These are phyloP conservation scores for Drechslerella dactyloides DNA, from an alignment of 2,329 filamentous ascomycete species.

Conservation along the genomic window DNA sequence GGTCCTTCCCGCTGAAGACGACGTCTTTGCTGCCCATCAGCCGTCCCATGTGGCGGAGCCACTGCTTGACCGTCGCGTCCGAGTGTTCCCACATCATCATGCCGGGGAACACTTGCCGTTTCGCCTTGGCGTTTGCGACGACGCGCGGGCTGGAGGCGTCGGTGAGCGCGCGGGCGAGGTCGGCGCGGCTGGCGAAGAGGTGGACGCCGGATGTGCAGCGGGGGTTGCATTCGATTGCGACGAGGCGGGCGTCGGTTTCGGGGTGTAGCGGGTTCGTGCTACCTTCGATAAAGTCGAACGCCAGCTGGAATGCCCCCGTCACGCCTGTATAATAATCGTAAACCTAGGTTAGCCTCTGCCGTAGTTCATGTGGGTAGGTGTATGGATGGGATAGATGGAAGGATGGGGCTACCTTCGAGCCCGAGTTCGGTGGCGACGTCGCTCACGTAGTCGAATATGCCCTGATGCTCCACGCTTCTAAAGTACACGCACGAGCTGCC, in stretches of 20 bases:
- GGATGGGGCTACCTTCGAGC: slow-evolving; percentile 15
- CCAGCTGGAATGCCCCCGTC: slow-evolving; percentile 52
- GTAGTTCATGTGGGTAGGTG: too few relatives aligned
- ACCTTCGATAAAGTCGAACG: slow-evolving; percentile 56
- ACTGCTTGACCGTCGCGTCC: slow-evolving; percentile 53
- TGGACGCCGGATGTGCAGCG: slow-evolving; percentile 56
- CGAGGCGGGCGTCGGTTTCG: slow-evolving; percentile 32
- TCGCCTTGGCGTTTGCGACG: slow-evolving; percentile 29
- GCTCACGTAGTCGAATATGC: slow-evolving; percentile 54
- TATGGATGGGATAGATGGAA: neutral
- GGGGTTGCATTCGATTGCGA: slow-evolving; percentile 56
- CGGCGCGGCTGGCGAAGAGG: slow-evolving; percentile 53
- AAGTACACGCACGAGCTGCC: slow-evolving; percentile 55
- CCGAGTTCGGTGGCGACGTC: slow-evolving; percentile 47
- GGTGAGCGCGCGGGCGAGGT: slow-evolving; percentile 42
- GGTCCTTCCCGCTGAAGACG: slow-evolving; percentile 54
- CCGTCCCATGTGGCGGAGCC: slow-evolving; percentile 55
- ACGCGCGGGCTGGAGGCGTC: slow-evolving; percentile 1
- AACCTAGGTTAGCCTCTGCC: neutral
- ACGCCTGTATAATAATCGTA: slow-evolving; percentile 6
- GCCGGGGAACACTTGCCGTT: slow-evolving; percentile 52
- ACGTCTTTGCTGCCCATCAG: slow-evolving; percentile 56
- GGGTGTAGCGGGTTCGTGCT: slow-evolving; percentile 4
- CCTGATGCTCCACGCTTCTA: slow-evolving; percentile 51
- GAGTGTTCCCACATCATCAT: slow-evolving; percentile 55